These are phyloP conservation scores for Cadophora sp. DNA, from an alignment of 2,329 filamentous ascomycete species.

Conservation along the genomic window DNA sequence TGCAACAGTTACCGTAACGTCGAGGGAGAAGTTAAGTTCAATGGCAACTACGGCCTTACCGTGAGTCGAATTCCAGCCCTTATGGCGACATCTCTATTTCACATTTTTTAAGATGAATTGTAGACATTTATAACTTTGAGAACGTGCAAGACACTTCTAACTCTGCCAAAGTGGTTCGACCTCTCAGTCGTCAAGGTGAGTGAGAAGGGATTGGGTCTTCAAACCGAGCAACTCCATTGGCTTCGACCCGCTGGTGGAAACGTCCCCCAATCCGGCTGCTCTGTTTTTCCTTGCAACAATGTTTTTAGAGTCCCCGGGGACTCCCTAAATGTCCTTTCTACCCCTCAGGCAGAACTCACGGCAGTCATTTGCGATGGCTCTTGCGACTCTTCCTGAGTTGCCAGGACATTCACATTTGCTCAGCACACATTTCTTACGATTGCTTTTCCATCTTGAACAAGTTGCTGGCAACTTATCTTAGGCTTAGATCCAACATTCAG, in stretches of 20 bases:
- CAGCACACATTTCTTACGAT: neutral
- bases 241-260: neutral
- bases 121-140: too few relatives aligned
- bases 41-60: neutral
- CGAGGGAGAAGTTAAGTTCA: slow-evolving; percentile 2
- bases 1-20: neutral
- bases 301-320: neutral
- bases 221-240: neutral
- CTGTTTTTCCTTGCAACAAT: neutral
- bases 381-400: neutral
- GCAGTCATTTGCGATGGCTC: neutral
- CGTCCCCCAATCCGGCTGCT: neutral
- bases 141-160: neutral
- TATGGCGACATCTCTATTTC: too few relatives aligned
- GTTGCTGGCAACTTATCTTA: neutral
- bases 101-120: too few relatives aligned
- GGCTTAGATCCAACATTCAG: neutral
- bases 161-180: neutral
- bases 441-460: neutral
- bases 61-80: neutral
- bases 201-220: neutral
- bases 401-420: neutral
- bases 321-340: neutral
- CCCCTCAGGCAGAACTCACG: neutral
- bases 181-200: neutral